A percentile compares a stretch with the other conserved stretches of the same genome.
These are phyloP conservation scores for Vigna radiata DNA, from an alignment of 306 rosid species.

Conservation along the genomic window DNA sequence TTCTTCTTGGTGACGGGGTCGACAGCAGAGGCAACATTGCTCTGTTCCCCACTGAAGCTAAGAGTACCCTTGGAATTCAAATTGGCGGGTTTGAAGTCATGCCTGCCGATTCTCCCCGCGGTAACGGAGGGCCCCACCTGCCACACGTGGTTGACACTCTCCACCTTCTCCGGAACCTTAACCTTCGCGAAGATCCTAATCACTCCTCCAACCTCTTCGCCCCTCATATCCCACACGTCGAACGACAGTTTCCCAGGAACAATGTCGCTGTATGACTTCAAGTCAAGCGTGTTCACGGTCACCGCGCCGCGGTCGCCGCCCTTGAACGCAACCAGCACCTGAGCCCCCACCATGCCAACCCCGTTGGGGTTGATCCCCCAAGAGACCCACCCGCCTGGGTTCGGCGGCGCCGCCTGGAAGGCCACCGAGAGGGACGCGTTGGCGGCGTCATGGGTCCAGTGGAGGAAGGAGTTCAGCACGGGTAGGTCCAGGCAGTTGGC, in stretches of 20 bases:
- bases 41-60: conserved; percentile 45
- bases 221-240: conserved; percentile 56
- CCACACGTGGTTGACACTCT: conserved; percentile 56
- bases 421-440: conserved; percentile 73
- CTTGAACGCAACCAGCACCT: conserved; percentile 56
- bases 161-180: conserved; percentile 39
- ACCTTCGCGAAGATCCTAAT: conserved; percentile 46
- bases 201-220: conserved; percentile 32
- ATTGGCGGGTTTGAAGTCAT: conserved; percentile 42
- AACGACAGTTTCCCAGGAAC: conserved; percentile 51
- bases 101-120: conserved; percentile 1
- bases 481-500: conserved; percentile 69
- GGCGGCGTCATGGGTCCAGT: conserved; percentile 57
- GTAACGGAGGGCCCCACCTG: conserved; percentile 56
- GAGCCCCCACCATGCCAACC: conserved; percentile 70
- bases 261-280: conserved; percentile 36
- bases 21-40: background rate
- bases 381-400: conserved; percentile 60
- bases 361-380: conserved; percentile 76
- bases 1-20: conserved; percentile 54
- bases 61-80: conserved; percentile 56
- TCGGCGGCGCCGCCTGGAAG: conserved; percentile 56
- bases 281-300: conserved; percentile 47
- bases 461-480: conserved; percentile 61
- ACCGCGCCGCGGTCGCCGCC: conserved; percentile 40